Conservation (phyloP, 2,329 filamentous ascomycete species). For the Aspergillus puulaauensis region DNA sequence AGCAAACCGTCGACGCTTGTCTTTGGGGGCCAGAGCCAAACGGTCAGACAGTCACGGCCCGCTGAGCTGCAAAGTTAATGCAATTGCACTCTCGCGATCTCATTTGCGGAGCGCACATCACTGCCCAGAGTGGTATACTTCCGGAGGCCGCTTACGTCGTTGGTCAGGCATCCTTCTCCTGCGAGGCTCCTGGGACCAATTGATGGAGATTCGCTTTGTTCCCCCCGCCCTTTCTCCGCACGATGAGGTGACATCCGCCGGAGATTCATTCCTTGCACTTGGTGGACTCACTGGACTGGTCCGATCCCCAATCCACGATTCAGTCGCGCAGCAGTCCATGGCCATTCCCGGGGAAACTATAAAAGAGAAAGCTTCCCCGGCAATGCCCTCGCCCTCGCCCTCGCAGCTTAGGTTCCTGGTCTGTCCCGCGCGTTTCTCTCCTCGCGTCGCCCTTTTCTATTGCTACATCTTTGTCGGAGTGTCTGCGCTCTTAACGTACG, state of each 20-base stretch:
- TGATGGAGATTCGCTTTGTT: constrained; percentile 15
- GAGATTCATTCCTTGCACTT: not conserved
- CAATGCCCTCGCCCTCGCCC: constrained; percentile 17
- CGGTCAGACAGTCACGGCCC: too few species aligned
- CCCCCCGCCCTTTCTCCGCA: constrained; percentile 15
- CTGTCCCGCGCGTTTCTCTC: constrained; percentile 29
- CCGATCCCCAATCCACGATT: not conserved
- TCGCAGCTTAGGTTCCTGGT: constrained; percentile 26
- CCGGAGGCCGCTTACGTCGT: constrained; percentile 19
- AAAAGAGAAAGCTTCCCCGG: constrained; percentile 11
- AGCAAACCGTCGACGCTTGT: too few species aligned
- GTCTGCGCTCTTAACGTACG: constrained; percentile 28
- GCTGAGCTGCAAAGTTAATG: too few species aligned
- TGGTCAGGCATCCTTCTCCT: constrained; percentile 12
- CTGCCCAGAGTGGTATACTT: not conserved
- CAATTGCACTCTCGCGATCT: not conserved
- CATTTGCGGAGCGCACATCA: not conserved
- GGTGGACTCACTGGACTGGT: not conserved
- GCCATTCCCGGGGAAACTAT: constrained; percentile 10
- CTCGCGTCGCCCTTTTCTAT: constrained; percentile 29
- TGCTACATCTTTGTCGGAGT: constrained; percentile 30
- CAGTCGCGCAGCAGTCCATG: not conserved
- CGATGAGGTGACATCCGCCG: constrained; percentile 18
- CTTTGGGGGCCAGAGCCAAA: too few species aligned
- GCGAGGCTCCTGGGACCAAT: constrained; percentile 17